Base-by-base conservation (phyloP, 805 yeast species). In the Candida loeiensis region DNA sequence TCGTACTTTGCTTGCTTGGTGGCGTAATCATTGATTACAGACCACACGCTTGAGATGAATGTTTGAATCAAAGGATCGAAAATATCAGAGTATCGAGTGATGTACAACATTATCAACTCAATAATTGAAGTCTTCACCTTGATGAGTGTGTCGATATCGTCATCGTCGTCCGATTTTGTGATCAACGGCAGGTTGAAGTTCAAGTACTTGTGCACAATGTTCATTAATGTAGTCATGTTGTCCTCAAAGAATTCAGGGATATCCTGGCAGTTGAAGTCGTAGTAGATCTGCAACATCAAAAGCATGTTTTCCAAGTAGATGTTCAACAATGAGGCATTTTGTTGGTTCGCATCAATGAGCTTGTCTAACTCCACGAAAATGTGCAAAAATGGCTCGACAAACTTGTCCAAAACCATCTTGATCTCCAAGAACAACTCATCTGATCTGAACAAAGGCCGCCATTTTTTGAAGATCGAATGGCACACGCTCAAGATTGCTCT, bases 221-320 rank as follows among this genome's bases (percentile, higher is more conserved):
- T 71, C 93, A 95, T 86, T 39, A 95, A 89, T 13, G 64, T 67
- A 29, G 73, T 66, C 61, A 93, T 65, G 58, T 93, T 77, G 63
- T 93, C 98, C 64, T 95, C 99, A 58, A 93, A 93, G 57, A 91
- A 93, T 63, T 90, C 99, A 1, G 99, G 99, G 39, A 93, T 83
- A 63, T 93, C 99, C 65, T 95, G 99, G 63, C 97, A 91, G 61
- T 93, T 93, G 54, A 93, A 77, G 59, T 93, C 99, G 58, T 80
- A 88, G 63, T 86, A 95, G 26, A 95, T 77, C 58, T 93, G 91
- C 25, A 84, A 63, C 39, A 90, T 70, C 16, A 89, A 63, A 37
- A 83, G 65, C 50, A 90, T 61, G 41, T 84, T 85, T 22, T 85
- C 91, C 50, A 88, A 76, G 33, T 83, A 69, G 2, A 80, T 66